Evolutionary conservation across 2,329 filamentous ascomycete species (phyloP), one percentile per base, ranked within the genome.

Genomic region (Trichophyton simii): DNA sequence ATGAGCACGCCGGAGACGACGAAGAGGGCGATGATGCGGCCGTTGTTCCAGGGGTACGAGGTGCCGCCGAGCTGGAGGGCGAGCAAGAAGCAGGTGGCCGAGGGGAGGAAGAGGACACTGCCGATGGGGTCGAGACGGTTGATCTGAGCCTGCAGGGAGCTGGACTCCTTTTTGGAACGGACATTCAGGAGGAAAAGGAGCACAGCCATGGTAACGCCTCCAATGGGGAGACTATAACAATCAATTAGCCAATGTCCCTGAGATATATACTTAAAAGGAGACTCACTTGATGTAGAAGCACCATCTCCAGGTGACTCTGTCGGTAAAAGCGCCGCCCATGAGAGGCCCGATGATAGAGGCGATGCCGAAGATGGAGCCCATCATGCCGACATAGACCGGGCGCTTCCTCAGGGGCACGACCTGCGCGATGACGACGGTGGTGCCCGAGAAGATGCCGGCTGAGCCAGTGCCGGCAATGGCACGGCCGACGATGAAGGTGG

Each of bases 101-200:
- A 64, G 11, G 61, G 62, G 11, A 87, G 71, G 64, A 87, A 82
- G 70, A 85, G 22, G 6, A 62, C 59, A n/a, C 41, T 44, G 41
- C 41, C 41, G 15, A 44, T 44, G 60, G 67, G 57, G 60, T 69
- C 67, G 18, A 69, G 62, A 13, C 61, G 61, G 3, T 63, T 50
- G 20, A 69, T 1, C 41, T 61, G 44, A 62, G 61, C 36, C 62
- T 55, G 3, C 55, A 59, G 20, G n/a, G 41, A 15, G n/a, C 7
- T 8, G 3, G 41, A 44, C 41, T 44, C 41, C 38, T 61, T 58
- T 18, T 52, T 60, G 38, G 48, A 38, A 13, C 59, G 44, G n/a
- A 59, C 60, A 41, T 13, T 28, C 20, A 63, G 58, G 25, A 61
- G 36, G 31, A 60, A 58, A 20, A 58, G 34, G 22, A 65, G 48